A percentile compares a stretch with the other conserved stretches of the same genome.
Evolutionary conservation across 2,329 filamentous ascomycete species (phyloP).

Genomic region (Scedosporium aurantiacum): DNA sequence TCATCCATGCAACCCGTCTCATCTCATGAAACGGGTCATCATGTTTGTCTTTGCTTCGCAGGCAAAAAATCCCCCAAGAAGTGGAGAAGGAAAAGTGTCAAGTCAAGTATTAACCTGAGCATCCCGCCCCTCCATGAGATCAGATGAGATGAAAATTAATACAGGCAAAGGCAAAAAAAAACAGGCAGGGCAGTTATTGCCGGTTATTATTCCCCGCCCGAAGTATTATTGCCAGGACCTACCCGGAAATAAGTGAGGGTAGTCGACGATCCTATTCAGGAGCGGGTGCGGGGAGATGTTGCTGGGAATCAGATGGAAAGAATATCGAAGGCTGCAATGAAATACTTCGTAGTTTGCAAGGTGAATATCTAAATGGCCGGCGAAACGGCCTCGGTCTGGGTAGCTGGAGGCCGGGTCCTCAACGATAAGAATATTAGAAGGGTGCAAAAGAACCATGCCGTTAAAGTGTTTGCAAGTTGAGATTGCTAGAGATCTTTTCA

Average conservation of each 20-base stretch:
- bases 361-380: no score
- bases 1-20: background rate
- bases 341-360: no score
- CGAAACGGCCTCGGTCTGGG: no score
- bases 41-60: background rate
- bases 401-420: no score
- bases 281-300: background rate
- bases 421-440: no score
- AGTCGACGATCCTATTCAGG: background rate
- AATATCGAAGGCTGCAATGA: no score
- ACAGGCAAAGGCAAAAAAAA: background rate
- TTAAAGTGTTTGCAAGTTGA: no score
- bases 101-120: background rate
- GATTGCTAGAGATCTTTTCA: no score
- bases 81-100: no score
- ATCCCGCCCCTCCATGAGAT: background rate
- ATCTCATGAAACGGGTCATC: background rate
- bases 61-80: background rate
- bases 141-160: background rate
- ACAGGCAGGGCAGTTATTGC: background rate
- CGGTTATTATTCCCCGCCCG: background rate
- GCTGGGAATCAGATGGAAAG: background rate
- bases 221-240: background rate
- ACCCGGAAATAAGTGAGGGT: background rate
- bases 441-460: no score